Evolutionary conservation across 164 flowering plant species (phyloP).

Genomic region (Cinnamomum micranthum): DNA sequence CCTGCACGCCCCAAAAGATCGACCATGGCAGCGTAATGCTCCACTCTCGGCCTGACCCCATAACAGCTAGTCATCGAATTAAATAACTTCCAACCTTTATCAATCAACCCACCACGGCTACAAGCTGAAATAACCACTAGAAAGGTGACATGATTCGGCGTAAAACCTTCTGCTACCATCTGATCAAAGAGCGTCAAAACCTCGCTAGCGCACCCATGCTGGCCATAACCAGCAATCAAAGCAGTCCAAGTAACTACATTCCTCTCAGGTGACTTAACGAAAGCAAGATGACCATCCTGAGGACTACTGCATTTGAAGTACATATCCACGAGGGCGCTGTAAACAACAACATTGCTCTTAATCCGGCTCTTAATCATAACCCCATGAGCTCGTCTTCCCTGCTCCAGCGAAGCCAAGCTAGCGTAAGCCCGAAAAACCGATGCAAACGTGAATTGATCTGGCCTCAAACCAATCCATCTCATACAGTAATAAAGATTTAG

Average conservation of each 20-base stretch:
- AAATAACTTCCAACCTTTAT: slow-evolving; percentile 53
- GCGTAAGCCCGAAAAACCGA: slow-evolving; percentile 77
- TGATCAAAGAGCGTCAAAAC: slow-evolving; percentile 49
- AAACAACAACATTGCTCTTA: slow-evolving; percentile 57
- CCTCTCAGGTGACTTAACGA: slow-evolving; percentile 39
- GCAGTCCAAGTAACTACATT: slow-evolving; percentile 80
- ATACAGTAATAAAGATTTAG: slow-evolving; percentile 44
- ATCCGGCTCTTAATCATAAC: slow-evolving; percentile 51
- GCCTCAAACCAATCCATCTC: slow-evolving; percentile 48
- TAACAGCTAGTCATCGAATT: slow-evolving; percentile 53
- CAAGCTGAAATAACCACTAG: slow-evolving; percentile 75
- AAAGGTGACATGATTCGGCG: slow-evolving; percentile 70
- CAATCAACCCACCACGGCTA: slow-evolving; percentile 68
- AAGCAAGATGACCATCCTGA: slow-evolving; percentile 49
- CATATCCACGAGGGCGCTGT: slow-evolving; percentile 80
- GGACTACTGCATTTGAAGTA: slow-evolving; percentile 68
- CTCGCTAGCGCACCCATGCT: slow-evolving; percentile 52
- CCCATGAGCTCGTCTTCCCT: slow-evolving; percentile 62
- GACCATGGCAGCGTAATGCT: slow-evolving; percentile 76
- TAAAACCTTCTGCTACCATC: slow-evolving; percentile 59
- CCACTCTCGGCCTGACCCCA: slow-evolving; percentile 54
- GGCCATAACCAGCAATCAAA: slow-evolving; percentile 72
- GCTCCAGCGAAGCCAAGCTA: slow-evolving; percentile 51
- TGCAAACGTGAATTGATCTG: slow-evolving; percentile 81
- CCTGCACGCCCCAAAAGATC: slow-evolving; percentile 82